Percentiles rank a stretch among this genome's conserved stretches.
Conservation (phyloP, 331 rosid species). For the Quercus tomentella region DNA sequence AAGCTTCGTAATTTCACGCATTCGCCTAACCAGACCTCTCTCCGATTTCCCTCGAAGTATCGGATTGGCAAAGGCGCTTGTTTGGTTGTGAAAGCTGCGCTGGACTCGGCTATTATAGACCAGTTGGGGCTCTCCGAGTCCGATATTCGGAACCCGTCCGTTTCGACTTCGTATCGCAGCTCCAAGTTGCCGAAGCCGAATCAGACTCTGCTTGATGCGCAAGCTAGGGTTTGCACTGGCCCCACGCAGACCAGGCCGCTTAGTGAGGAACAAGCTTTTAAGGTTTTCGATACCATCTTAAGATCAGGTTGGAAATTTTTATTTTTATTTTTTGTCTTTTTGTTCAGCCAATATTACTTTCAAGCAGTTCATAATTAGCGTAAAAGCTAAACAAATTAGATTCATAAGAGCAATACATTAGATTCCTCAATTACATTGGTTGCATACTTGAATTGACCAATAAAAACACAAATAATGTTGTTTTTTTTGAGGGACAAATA, state of each 20-base stretch:
- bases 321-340: background rate
- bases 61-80: constrained; percentile 25
- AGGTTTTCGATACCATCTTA: constrained; percentile 77
- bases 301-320: constrained; percentile 53
- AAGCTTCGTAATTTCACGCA: constrained; percentile 24
- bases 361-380: background rate
- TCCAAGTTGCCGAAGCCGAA: constrained; percentile 54
- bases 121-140: constrained; percentile 56
- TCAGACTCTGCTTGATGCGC: constrained; percentile 84
- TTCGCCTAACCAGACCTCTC: constrained; percentile 13
- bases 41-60: constrained; percentile 20
- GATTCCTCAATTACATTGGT: no score
- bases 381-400: no score
- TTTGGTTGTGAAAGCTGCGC: constrained; percentile 28
- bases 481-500: no score
- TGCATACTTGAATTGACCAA: no score
- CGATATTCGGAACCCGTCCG: constrained; percentile 60
- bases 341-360: no score
- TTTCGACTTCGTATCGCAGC: constrained; percentile 74
- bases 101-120: constrained; percentile 49
- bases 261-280: constrained; percentile 71
- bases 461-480: no score
- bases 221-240: constrained; percentile 92
- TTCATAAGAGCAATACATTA: no score
- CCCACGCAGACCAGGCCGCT: constrained; percentile 93